Base-by-base conservation (phyloP, 1,284 basidiomycete species). In the Tylopilus sp. region DNA sequence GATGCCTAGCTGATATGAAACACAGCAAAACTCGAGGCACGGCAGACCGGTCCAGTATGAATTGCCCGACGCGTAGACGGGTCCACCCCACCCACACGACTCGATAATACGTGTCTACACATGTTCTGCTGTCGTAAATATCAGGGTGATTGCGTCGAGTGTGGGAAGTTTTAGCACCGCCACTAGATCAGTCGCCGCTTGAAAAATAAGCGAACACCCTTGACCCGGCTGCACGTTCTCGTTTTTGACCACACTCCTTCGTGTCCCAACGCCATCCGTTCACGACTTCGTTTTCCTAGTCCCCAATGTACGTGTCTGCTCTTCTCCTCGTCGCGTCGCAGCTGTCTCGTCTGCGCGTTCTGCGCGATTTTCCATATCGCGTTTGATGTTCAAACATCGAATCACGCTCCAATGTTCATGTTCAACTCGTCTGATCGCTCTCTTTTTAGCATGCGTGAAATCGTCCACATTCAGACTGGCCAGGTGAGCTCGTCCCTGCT, bases 381-480 rank as follows among this genome's bases (percentile, higher is more conserved):
- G 79, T 81, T 81, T 69, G 71, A 76, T 77, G 80, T 80, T 81
- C 78, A 80, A 81, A 81, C 83, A 82, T 79, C 80, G 69, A 67
- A 63, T 65, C 56, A 55, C 66, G 61, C 63, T 69, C 53, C 55
- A 36, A 36, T 36, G 33, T 36, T 36, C 33, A 36, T 36, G 33
- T 71, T 58, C 55, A 60, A 52, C 58, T 65, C 67, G 62, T 64
- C 80, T 83, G 73, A 81, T 74, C 60, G 53, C 69, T 69, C 64
- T 70, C 70, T 72, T 69, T 75, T 60, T 36, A 95, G 92, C 85
- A 95, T 96, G 95, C 92, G 95, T 88, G 95, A 97, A 91, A 97
- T 97, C 83, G 95, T 97, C 79, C 96, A 97, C 85, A 90, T 97
- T 77, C 96, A 97, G 83, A 97, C 96, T 75, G 95, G 95, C 86